phyloP scores from a whole-genome alignment of 306 rosid species.

The Quercus glauca region DNA sequence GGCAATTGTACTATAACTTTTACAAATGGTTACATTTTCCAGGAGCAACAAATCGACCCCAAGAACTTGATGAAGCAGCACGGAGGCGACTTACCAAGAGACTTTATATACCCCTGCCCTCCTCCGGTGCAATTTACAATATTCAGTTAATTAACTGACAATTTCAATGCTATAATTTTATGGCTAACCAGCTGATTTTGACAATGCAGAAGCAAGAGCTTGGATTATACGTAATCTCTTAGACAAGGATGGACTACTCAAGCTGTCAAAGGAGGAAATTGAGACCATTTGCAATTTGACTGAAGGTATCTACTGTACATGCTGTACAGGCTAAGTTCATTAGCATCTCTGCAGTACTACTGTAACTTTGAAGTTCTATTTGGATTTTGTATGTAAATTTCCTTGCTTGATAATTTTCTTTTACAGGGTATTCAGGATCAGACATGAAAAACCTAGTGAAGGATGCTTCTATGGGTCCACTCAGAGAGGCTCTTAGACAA shows the following conservation, averaged over 20 bases:
- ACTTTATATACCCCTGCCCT: constrained; percentile 90
- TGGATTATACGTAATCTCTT: constrained; percentile 70
- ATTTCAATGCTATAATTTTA: constrained; percentile 2
- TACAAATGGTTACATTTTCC: constrained; percentile 25
- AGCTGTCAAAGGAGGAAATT: constrained; percentile 59
- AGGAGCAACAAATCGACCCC: constrained; percentile 98
- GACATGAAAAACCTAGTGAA: constrained; percentile 95
- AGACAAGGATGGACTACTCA: constrained; percentile 78
- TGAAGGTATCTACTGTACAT: constrained; percentile 49
- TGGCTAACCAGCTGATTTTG: constrained; percentile 31
- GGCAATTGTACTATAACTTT: constrained; percentile 10
- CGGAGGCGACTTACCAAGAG: constrained; percentile 90
- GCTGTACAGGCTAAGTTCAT: constrained; percentile 8
- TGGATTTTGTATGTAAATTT: constrained; percentile 12
- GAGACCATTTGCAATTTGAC: constrained; percentile 64
- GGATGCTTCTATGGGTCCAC: constrained; percentile 96
- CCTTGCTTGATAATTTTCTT: constrained; percentile 13
- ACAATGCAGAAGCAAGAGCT: constrained; percentile 77
- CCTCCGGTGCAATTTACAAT: constrained; percentile 54
- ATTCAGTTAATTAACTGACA: constrained; percentile 6
- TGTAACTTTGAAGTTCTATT: neutral
- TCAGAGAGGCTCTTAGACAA: constrained; percentile 75
- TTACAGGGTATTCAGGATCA: constrained; percentile 87
- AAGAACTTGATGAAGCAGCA: constrained; percentile 98
- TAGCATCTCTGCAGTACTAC: constrained; percentile 11